Evolutionary conservation across 495 filamentous ascomycete species (phyloP), one percentile per base, ranked within the genome.

Genomic region (Trichoderma orchidacearum): DNA sequence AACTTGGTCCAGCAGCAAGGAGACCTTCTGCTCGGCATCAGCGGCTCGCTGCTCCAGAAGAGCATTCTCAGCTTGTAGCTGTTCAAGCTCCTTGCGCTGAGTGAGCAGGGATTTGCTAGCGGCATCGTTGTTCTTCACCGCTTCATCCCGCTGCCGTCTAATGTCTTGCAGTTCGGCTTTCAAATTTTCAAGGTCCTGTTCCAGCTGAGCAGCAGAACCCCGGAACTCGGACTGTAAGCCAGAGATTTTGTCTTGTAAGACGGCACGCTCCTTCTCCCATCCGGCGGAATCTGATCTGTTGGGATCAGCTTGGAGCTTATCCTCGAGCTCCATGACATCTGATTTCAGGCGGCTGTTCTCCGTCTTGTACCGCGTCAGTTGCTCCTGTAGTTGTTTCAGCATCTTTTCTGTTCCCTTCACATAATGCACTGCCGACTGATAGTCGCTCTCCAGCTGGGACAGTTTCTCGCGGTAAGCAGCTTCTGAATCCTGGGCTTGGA

Each of bases 361-460:
- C 35, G 80, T 71, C 76, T 96, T 96, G 68, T 90, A 90, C 32
- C 90, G 88, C 34, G 83, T 74, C 12, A 97, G 75, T 68, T 98
- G 93, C 61, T 96, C 90, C 75, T 98, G 97, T 83, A 98, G 95
- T 62, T 91, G 90, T 70, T 92, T 91, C 25, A 98, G 77, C 89
- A 99, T 95, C 79, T 96, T 96, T 71, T 99, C 94, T 1, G 92
- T 96, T 36, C 93, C 94, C 65, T 96, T 94, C 60, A 99, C 89
- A 65, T 99, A 99, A 70, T 96, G 91, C n/a, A 97, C 91, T 12
- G 94, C 91, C n/a, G 94, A 95, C 66, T 95, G 90, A 66, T 99
- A 95, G 65, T 99, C 93, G 66, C 88, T 90, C 66, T 96, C 90
- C 23, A 99, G 82, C 64, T 94, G 88, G 55, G 86, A 81, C 55